These are phyloP conservation scores for Lachancea meyersii DNA, from an alignment of 805 yeast genomes.

Conservation along the genomic window DNA sequence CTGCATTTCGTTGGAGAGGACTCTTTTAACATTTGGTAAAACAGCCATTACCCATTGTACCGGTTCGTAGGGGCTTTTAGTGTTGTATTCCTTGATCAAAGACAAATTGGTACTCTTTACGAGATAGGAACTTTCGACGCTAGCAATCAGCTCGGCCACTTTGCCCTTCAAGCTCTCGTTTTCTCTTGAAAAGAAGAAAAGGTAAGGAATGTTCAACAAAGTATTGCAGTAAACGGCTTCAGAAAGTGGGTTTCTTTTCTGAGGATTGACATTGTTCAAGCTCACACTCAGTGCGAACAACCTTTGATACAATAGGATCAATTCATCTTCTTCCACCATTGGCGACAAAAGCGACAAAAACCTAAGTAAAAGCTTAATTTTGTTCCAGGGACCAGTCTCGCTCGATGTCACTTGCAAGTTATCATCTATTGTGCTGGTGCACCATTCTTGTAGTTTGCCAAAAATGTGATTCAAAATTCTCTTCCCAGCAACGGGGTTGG, in stretches of 20 bases:
- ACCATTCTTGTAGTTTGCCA: constrained; percentile 49
- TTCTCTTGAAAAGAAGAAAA: constrained; percentile 40
- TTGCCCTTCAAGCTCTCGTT: constrained; percentile 25
- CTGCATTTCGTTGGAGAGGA: constrained; percentile 39
- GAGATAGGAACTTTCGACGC: constrained; percentile 35
- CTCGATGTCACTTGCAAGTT: constrained; percentile 27
- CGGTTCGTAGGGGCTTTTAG: constrained; percentile 44
- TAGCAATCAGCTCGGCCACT: constrained; percentile 42
- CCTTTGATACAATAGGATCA: constrained; percentile 44
- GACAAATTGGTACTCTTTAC: constrained; percentile 18
- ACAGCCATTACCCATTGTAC: constrained; percentile 44
- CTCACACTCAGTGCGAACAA: constrained; percentile 51
- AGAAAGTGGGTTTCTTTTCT: constrained; percentile 50
- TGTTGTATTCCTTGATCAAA: constrained; percentile 25
- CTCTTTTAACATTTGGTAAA: constrained; percentile 43
- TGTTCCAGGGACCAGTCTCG: constrained; percentile 58
- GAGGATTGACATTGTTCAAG: constrained; percentile 38
- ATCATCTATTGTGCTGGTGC: constrained; percentile 35
- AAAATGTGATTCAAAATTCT: constrained; percentile 65
- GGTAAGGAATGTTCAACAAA: constrained; percentile 59
- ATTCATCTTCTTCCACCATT: constrained; percentile 47
- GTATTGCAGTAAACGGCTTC: constrained; percentile 63
- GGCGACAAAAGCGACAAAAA: constrained; percentile 63
- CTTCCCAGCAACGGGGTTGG: constrained; percentile 59
- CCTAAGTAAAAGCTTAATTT: constrained; percentile 63